Conservation (phyloP, 2,329 filamentous ascomycete species). For the Reticulascus tulasneorum region DNA sequence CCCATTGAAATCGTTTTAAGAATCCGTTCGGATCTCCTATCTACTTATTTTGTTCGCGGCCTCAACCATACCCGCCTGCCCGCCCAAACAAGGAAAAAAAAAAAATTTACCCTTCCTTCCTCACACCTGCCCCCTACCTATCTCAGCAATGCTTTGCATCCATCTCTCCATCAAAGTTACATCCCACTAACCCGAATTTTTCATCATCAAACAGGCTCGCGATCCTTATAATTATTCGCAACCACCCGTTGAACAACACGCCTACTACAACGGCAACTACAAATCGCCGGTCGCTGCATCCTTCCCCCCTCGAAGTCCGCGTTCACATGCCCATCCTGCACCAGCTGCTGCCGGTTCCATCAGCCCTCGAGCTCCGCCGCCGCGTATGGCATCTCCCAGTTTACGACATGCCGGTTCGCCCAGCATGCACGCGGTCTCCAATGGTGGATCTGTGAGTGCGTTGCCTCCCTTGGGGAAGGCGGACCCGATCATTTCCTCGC, state of each 20-base stretch:
- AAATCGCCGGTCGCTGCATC: conserved; percentile 42
- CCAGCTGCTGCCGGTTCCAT: conserved; percentile 35
- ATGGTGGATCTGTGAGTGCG: conserved; percentile 30
- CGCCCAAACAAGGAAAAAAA: too few relatives aligned
- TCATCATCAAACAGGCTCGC: conserved; percentile 35
- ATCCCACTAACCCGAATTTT: conserved; percentile 15
- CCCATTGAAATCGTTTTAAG: neutral
- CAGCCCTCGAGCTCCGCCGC: conserved; percentile 33
- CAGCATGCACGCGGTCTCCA: conserved; percentile 32
- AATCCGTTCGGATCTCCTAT: conserved; percentile 18
- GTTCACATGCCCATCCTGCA: conserved; percentile 41
- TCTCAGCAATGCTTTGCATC: conserved; percentile 10
- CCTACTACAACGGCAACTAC: conserved; percentile 45
- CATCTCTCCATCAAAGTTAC: neutral
- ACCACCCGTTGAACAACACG: conserved; percentile 30
- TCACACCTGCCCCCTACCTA: conserved; percentile 9
- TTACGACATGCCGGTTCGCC: conserved; percentile 38
- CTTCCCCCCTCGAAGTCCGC: conserved; percentile 46
- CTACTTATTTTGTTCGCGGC: conserved; percentile 14
- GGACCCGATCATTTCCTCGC: conserved; percentile 38
- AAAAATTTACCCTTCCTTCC: conserved; percentile 7
- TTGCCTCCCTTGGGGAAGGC: conserved; percentile 32
- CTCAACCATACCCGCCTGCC: conserved; percentile 9
- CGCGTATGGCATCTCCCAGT: conserved; percentile 45
- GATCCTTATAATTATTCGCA: conserved; percentile 46